Percentiles rank a stretch among this genome's conserved stretches.
These are phyloP conservation scores for Zygoascus bituminiphila DNA, from an alignment of 805 yeast species.

Conservation along the genomic window DNA sequence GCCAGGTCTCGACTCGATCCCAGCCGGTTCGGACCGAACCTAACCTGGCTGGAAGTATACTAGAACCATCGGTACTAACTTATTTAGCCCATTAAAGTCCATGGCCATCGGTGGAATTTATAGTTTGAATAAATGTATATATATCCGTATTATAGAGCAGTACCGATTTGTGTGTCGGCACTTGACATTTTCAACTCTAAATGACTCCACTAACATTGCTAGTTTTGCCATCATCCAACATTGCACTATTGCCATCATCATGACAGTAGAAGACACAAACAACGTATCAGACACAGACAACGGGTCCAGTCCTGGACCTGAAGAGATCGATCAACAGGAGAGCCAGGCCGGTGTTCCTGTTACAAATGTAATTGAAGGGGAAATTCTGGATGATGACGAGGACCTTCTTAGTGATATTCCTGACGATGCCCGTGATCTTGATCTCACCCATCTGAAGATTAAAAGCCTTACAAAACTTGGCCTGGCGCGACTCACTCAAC, in stretches of 20 bases:
- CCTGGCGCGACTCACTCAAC: slow-evolving; percentile 45
- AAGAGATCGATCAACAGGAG: slow-evolving; percentile 3
- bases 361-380: slow-evolving; percentile 27
- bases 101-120: background rate
- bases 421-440: slow-evolving; percentile 50
- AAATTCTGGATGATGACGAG: slow-evolving; percentile 59
- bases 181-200: too few relatives aligned
- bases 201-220: too few relatives aligned
- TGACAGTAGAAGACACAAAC: slow-evolving; percentile 1
- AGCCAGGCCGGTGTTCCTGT: slow-evolving; percentile 1
- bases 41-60: too few relatives aligned
- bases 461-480: slow-evolving; percentile 52
- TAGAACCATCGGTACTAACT: background rate
- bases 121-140: background rate
- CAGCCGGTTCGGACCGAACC: too few relatives aligned
- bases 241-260: background rate
- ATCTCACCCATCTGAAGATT: slow-evolving; percentile 64
- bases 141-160: too few relatives aligned
- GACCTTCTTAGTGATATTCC: slow-evolving; percentile 31
- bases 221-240: background rate
- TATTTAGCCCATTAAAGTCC: background rate
- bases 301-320: background rate
- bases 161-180: too few relatives aligned
- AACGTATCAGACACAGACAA: slow-evolving; percentile 1
- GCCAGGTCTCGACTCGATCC: too few relatives aligned